Conservation (phyloP, 768 basidiomycete genomes). For the Xerocomellus amylosporus region DNA sequence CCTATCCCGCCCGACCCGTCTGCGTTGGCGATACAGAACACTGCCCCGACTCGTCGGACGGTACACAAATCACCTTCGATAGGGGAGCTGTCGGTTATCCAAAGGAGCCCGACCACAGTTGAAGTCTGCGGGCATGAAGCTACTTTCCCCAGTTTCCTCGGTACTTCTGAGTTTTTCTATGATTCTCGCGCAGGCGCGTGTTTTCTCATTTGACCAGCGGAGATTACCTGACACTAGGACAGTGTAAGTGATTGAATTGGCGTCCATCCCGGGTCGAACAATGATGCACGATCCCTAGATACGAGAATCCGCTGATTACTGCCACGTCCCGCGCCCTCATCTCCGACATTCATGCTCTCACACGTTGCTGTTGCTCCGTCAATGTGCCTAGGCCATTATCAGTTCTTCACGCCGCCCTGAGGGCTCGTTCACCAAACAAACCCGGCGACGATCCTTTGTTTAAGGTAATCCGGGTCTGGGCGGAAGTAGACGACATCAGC, state of each 20-base stretch:
- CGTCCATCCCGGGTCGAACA: neutral
- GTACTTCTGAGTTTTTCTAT: conserved; percentile 60
- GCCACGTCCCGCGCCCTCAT: conserved; percentile 72
- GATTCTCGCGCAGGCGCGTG: conserved; percentile 67
- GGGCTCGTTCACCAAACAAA: conserved; percentile 27
- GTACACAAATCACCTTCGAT: conserved; percentile 13
- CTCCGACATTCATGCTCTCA: conserved; percentile 64
- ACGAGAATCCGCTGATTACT: conserved; percentile 77
- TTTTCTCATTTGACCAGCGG: neutral
- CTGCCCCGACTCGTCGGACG: neutral
- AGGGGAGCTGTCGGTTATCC: conserved; percentile 34
- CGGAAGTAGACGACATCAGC: conserved; percentile 68
- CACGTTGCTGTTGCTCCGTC: conserved; percentile 55
- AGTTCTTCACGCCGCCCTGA: conserved; percentile 55
- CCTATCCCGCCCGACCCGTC: neutral
- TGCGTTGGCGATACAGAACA: neutral
- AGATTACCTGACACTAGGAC: conserved; percentile 5
- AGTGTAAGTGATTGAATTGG: conserved; percentile 29
- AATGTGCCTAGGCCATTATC: conserved; percentile 69
- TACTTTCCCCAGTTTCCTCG: conserved; percentile 43
- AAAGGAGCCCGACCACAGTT: conserved; percentile 53
- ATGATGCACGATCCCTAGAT: conserved; percentile 39
- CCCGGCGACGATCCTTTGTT: conserved; percentile 47
- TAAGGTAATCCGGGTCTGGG: conserved; percentile 67
- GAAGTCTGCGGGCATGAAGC: conserved; percentile 65